A percentile compares a stretch with the other conserved stretches of the same genome.
These are phyloP conservation scores for Fusarium kyushuense DNA, from an alignment of 2,329 filamentous ascomycete species.

Conservation along the genomic window DNA sequence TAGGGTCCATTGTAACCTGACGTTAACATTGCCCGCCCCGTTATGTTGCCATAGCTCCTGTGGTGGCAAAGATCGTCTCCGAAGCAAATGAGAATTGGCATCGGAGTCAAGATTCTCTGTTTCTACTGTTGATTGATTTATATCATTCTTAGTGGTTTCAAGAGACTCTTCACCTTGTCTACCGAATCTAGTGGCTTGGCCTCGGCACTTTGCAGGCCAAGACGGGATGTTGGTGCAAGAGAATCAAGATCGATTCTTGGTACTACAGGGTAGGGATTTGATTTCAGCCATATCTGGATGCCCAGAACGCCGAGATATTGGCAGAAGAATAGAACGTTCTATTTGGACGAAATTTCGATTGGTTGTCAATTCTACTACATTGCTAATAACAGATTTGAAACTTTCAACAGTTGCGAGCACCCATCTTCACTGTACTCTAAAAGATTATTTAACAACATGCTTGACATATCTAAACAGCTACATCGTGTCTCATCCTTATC, in stretches of 20 bases:
- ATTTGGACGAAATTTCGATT: neutral
- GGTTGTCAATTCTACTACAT: too few relatives aligned
- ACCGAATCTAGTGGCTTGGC: conserved; percentile 13
- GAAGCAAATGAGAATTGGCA: neutral
- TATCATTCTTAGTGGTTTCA: neutral
- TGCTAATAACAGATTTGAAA: neutral
- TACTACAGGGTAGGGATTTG: conserved; percentile 1
- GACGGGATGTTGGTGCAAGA: neutral
- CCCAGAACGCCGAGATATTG: conserved; percentile 1
- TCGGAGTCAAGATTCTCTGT: too few relatives aligned
- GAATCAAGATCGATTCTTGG: neutral
- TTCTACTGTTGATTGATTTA: neutral
- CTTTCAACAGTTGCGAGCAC: neutral
- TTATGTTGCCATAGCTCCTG: neutral
- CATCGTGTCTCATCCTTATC: too few relatives aligned
- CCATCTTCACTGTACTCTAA: neutral
- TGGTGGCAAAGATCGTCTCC: neutral
- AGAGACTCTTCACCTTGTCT: neutral
- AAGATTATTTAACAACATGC: neutral
- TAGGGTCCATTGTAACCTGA: conserved; percentile 1
- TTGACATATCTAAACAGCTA: neutral
- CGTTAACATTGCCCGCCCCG: neutral
- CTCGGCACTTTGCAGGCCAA: conserved; percentile 1
- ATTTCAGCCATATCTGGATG: neutral
- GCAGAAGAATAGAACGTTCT: conserved; percentile 3